Conservation (phyloP, 1,139 yeast species). For the Lodderomyces jiufengensis region DNA sequence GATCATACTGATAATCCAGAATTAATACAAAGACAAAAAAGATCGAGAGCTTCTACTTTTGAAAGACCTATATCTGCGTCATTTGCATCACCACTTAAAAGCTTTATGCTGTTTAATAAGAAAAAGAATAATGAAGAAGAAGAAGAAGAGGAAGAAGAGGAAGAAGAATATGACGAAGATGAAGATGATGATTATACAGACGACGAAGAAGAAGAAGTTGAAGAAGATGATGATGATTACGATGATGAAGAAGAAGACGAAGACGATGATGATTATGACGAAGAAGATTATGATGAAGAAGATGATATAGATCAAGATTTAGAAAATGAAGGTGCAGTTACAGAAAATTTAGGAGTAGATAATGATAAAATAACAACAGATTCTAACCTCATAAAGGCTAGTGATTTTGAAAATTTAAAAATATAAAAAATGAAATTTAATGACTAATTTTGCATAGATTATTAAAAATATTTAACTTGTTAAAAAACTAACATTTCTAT, state of each 20-base stretch:
- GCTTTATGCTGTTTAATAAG: conserved; percentile 38
- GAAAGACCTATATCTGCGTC: conserved; percentile 37
- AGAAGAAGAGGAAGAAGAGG: conserved; percentile 16
- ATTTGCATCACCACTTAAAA: conserved; percentile 42
- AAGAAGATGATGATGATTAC: conserved; percentile 12
- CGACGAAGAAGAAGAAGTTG: conserved; percentile 17
- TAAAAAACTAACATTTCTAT: conserved; percentile 74
- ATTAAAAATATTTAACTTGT: conserved; percentile 13
- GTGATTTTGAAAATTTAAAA: conserved; percentile 13
- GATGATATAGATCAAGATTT: conserved; percentile 21
- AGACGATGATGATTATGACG: conserved; percentile 15
- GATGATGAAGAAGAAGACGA: conserved; percentile 15
- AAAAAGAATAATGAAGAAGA: conserved; percentile 18
- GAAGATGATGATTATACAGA: conserved; percentile 17
- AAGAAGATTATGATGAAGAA: conserved; percentile 18
- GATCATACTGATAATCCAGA: conserved; percentile 29
- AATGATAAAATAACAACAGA: conserved; percentile 8
- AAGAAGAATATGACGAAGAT: conserved; percentile 18
- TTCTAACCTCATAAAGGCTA: conserved; percentile 16
- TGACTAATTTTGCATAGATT: background rate
- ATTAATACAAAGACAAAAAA: conserved; percentile 6
- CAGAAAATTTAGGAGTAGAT: conserved; percentile 16
- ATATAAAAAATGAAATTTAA: background rate
- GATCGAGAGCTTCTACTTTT: conserved; percentile 10
- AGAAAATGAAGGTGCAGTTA: conserved; percentile 18